Conservation (phyloP, 495 filamentous ascomycete genomes). For the Trichoderma virens region DNA sequence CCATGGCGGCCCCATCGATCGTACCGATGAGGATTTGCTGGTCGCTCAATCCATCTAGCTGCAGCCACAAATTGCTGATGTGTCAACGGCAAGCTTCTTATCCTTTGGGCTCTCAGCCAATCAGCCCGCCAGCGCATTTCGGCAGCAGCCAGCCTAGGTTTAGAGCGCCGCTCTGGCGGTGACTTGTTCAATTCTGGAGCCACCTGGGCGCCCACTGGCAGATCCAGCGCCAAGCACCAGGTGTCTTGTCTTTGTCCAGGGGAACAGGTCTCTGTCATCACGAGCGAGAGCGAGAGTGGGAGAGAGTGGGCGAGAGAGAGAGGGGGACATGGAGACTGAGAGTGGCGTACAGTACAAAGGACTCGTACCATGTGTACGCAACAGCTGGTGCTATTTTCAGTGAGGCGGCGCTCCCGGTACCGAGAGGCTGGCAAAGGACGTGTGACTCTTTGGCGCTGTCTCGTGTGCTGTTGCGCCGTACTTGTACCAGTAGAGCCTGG, state of each 20-base stretch:
- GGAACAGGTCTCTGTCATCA: constrained; percentile 1
- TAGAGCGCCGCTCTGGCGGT: constrained; percentile 5
- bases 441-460: not conserved
- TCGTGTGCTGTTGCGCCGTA: not conserved
- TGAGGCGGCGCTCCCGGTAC: constrained; percentile 1
- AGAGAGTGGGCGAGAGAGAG: too few species aligned
- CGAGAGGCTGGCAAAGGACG: not conserved
- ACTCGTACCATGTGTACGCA: not conserved
- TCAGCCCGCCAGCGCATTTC: constrained; percentile 5
- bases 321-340: too few species aligned
- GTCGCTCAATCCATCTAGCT: not conserved
- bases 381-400: not conserved
- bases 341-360: too few species aligned
- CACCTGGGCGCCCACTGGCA: constrained; percentile 1
- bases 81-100: constrained; percentile 5
- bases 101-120: constrained; percentile 1
- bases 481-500: not conserved
- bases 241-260: not conserved
- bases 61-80: constrained; percentile 4
- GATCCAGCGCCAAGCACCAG: not conserved
- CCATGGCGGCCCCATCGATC: not conserved
- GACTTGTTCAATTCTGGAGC: constrained; percentile 3
- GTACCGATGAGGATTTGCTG: not conserved
- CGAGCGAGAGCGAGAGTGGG: not conserved
- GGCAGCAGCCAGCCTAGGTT: constrained; percentile 2